Percentiles rank a stretch among this genome's conserved stretches.
Evolutionary conservation across 805 yeast genomes (phyloP).

Genomic region (Starmerella sp.): DNA sequence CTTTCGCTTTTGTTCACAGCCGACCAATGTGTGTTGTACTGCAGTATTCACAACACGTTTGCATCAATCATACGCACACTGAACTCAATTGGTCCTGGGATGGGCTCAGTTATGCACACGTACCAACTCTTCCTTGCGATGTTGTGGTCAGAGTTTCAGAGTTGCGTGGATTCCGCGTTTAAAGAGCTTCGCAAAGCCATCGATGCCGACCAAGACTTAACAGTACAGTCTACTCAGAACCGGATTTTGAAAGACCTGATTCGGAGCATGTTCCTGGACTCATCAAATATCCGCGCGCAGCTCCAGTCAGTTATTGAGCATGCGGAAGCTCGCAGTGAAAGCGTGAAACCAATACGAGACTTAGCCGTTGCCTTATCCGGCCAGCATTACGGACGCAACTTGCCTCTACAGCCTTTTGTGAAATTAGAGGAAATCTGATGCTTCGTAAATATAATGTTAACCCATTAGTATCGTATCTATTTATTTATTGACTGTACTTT

Average conservation of each 20-base stretch:
- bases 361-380: neutral
- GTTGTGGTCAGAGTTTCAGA: slow-evolving; percentile 16
- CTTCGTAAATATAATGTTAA: neutral
- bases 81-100: slow-evolving; percentile 3
- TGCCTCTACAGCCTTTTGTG: neutral
- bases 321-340: neutral
- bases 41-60: slow-evolving; percentile 12
- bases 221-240: neutral
- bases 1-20: neutral
- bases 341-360: neutral
- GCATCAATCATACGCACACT: slow-evolving; percentile 1
- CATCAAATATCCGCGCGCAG: neutral
- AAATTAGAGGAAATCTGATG: neutral
- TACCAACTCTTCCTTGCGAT: slow-evolving; percentile 10
- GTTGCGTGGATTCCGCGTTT: slow-evolving; percentile 6
- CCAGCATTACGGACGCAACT: neutral
- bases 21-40: slow-evolving; percentile 12
- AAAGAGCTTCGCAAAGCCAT: neutral
- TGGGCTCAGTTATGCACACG: neutral
- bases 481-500: neutral
- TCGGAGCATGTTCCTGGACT: slow-evolving; percentile 1
- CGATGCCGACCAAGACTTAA: neutral
- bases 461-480: neutral
- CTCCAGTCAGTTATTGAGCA: neutral
- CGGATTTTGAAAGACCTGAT: neutral